Evolutionary conservation across 768 basidiomycete genomes (phyloP).

Genomic region (Podaxis sp.): DNA sequence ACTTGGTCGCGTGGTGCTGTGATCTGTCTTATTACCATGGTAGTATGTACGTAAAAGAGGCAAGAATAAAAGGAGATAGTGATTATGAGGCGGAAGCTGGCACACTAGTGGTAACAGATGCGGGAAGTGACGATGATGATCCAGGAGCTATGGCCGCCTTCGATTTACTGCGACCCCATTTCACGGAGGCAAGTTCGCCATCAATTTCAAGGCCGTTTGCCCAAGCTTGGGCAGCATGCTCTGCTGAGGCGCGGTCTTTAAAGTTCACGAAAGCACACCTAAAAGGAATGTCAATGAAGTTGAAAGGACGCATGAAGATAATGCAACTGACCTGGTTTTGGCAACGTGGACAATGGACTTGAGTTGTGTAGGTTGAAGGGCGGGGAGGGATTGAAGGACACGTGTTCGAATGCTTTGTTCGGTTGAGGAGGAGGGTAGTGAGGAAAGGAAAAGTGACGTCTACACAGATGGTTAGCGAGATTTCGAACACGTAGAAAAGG

Average conservation of each 20-base stretch:
- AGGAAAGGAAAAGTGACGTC: slow-evolving; percentile 85
- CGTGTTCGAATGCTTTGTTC: slow-evolving; percentile 72
- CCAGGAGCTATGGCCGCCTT: slow-evolving; percentile 26
- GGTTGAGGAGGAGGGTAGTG: slow-evolving; percentile 63
- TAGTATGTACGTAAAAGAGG: neutral
- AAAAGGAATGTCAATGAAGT: neutral
- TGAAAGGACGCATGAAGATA: neutral
- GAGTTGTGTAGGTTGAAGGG: slow-evolving; percentile 56
- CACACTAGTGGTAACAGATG: slow-evolving; percentile 14
- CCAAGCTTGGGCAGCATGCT: slow-evolving; percentile 85
- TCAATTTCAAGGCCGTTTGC: slow-evolving; percentile 88
- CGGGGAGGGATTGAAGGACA: slow-evolving; percentile 65
- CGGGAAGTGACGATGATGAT: slow-evolving; percentile 14
- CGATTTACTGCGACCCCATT: slow-evolving; percentile 82
- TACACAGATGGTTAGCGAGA: slow-evolving; percentile 22
- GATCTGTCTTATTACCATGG: too few species aligned
- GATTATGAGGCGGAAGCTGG: slow-evolving; percentile 18
- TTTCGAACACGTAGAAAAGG: neutral
- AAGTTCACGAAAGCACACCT: slow-evolving; percentile 98
- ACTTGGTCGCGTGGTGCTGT: too few species aligned
- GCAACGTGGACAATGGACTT: slow-evolving; percentile 84
- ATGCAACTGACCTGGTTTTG: slow-evolving; percentile 60
- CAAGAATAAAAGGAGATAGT: neutral
- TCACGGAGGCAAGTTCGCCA: slow-evolving; percentile 65
- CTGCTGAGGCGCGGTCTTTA: slow-evolving; percentile 75